Conservation (phyloP, 371 early-diverging fungal species). For the Zychaea mexicana region DNA sequence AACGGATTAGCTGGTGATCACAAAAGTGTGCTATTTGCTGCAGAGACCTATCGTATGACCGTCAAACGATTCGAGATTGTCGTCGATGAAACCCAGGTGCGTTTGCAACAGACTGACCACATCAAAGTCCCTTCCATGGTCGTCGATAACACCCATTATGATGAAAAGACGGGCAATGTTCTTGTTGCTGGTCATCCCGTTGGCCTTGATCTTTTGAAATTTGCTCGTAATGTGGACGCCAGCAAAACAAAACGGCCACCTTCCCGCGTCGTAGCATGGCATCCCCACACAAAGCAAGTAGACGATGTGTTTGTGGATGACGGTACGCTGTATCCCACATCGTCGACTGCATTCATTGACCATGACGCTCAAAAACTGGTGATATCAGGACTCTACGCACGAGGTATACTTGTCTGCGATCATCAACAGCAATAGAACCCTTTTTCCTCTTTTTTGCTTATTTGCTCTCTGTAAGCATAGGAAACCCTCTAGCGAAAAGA, state of each 20-base stretch:
- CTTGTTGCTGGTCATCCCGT: conserved; percentile 38
- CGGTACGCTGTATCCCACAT: conserved; percentile 33
- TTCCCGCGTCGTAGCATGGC: conserved; percentile 34
- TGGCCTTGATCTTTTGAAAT: conserved; percentile 19
- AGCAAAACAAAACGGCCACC: conserved; percentile 14
- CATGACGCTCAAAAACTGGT: conserved; percentile 19
- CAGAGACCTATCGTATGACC: conserved; percentile 26
- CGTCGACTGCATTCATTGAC: conserved; percentile 33
- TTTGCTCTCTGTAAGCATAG: neutral
- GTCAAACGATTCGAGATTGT: conserved; percentile 28
- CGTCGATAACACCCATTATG: conserved; percentile 36
- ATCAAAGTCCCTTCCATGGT: conserved; percentile 27
- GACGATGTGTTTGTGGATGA: conserved; percentile 32
- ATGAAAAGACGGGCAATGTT: conserved; percentile 18
- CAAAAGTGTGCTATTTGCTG: conserved; percentile 27
- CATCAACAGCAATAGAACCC: neutral
- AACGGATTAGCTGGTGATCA: conserved; percentile 39
- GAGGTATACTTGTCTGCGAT: conserved; percentile 33
- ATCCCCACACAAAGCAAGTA: conserved; percentile 14
- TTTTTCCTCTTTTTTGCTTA: neutral
- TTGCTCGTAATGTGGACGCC: neutral
- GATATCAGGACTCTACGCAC: conserved; percentile 33
- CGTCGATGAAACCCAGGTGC: neutral
- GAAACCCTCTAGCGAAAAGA: too few species aligned
- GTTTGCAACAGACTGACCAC: conserved; percentile 17